These are phyloP conservation scores for Fusarium clavum DNA, from an alignment of 2,329 filamentous ascomycete species.

Conservation along the genomic window DNA sequence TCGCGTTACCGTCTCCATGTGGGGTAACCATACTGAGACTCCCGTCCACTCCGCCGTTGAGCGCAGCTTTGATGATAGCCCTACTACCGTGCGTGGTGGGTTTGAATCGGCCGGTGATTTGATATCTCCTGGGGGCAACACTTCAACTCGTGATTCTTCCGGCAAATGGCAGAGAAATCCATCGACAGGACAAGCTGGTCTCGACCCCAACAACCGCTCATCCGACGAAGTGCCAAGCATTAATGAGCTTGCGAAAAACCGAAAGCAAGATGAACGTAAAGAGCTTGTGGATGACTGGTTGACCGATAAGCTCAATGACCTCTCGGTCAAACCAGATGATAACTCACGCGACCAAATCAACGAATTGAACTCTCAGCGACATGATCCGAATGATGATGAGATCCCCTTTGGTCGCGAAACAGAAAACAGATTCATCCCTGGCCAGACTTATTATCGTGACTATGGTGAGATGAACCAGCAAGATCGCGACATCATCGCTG, in stretches of 20 bases:
- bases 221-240: conserved; percentile 59
- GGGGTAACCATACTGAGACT: conserved; percentile 58
- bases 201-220: conserved; percentile 61
- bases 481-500: conserved; percentile 63
- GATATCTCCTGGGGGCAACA: conserved; percentile 46
- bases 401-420: conserved; percentile 61
- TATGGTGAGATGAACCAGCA: conserved; percentile 57
- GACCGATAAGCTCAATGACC: conserved; percentile 49
- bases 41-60: conserved; percentile 55
- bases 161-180: conserved; percentile 57
- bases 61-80: conserved; percentile 54
- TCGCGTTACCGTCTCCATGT: conserved; percentile 67
- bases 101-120: conserved; percentile 56
- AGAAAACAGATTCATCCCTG: conserved; percentile 61
- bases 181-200: conserved; percentile 57
- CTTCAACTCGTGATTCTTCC: conserved; percentile 53
- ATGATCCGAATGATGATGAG: conserved; percentile 51
- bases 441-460: conserved; percentile 62
- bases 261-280: conserved; percentile 60
- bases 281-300: conserved; percentile 65
- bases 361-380: conserved; percentile 38
- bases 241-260: conserved; percentile 60
- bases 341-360: conserved; percentile 38
- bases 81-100: conserved; percentile 51
- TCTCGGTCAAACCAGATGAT: conserved; percentile 44